Evolutionary conservation across 2,329 filamentous ascomycete genomes (phyloP), one percentile per base, ranked within the genome.

Genomic region (Pseudogymnoascus sp.): DNA sequence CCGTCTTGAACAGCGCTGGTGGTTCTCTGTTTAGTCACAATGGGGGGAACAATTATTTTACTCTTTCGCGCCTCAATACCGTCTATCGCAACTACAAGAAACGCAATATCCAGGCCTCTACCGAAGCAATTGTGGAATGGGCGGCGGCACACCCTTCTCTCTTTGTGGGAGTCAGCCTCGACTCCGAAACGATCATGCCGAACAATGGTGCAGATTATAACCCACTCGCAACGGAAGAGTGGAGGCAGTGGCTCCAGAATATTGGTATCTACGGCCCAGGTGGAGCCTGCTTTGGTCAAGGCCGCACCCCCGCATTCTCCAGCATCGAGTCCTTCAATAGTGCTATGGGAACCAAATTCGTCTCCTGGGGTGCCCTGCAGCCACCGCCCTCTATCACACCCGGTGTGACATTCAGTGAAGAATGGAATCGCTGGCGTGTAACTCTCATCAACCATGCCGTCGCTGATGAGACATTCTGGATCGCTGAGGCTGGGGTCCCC

Each of bases 221-320:
- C 21, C 65, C 65, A 2, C 42, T 65, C 1, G 59, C 61, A 4
- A 66, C 63, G 18, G 57, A 61, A 12, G 66, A 67, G 18, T 67
- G 66, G 66, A 67, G 64, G 42, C 63, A 64, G 63, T 67, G 66
- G 66, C 57, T 67, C 3, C 45, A 54, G 12, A 66, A 67, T 23
- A 67, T 62, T 6, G 63, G 63, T 6, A 64, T 67, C 11, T 67
- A 67, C 23, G 64, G 66, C 1, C 65, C 63, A 26, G 63, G 64
- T 8, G 63, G 63, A 18, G 61, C 45, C 7, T 66, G 65, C 51
- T 65, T 63, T 36, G 66, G 66, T 11, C 54, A 40, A 23, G 66
- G 65, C 5, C 40, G 66, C 23, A 45, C 62, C n/a, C 66, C 66
- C 10, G 31, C 59, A 4, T 66, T 66, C n/a, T 36, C 34, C 7